These are phyloP conservation scores for Ophiostoma perfectum DNA, from an alignment of 2,329 filamentous ascomycete species.

Conservation along the genomic window DNA sequence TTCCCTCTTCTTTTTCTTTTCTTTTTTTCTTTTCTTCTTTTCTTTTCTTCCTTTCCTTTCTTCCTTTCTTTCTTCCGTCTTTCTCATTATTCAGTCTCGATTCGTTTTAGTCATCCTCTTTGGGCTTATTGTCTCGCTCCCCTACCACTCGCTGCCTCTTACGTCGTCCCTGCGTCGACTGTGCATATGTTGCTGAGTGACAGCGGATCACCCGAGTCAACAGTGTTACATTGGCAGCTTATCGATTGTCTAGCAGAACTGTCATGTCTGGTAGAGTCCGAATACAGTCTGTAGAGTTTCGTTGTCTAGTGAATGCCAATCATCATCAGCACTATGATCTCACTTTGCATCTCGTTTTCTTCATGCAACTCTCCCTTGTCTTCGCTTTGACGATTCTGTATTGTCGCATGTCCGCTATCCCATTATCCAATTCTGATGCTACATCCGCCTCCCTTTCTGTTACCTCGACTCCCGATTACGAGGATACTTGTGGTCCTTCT, in stretches of 20 bases:
- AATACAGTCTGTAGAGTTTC: not conserved
- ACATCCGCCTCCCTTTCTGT: not conserved
- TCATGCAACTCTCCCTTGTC: no score
- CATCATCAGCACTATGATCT: no score
- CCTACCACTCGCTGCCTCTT: not conserved
- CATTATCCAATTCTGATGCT: no score
- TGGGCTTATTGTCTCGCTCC: constrained; percentile 7
- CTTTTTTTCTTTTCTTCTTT: not conserved
- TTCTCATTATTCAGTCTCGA: not conserved
- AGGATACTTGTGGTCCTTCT: not conserved
- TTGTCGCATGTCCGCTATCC: no score
- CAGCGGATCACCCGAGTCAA: not conserved
- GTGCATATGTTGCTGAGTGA: not conserved
- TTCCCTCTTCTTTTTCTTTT: not conserved
- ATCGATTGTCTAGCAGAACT: no score
- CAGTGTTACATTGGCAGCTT: not conserved
- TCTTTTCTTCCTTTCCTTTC: not conserved
- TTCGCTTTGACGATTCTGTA: no score
- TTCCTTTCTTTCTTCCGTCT: not conserved
- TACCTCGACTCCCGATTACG: not conserved
- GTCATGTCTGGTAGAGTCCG: no score
- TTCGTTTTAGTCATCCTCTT: not conserved
- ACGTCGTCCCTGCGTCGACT: constrained; percentile 4
- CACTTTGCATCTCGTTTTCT: no score
- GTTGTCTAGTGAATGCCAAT: not conserved